Evolutionary conservation across 179 eudicot genomes (phyloP).

Genomic region (Patellifolia procumbens): DNA sequence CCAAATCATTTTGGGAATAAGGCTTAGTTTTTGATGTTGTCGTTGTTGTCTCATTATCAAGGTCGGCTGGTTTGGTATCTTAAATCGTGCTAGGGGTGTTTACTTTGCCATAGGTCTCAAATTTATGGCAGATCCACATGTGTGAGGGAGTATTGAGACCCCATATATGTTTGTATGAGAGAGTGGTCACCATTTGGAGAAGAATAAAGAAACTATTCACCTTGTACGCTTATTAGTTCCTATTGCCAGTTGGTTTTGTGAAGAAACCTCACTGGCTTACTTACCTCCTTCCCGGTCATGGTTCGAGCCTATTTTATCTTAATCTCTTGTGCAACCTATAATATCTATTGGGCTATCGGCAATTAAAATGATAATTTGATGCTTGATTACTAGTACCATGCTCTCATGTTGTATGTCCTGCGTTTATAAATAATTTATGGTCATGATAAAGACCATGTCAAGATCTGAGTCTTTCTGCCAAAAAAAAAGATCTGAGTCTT

Average conservation of each 20-base stretch:
- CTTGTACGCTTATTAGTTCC: neutral
- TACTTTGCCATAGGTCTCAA: neutral
- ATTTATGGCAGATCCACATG: neutral
- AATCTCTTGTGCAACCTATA: neutral
- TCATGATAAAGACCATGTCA: no score
- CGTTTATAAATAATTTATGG: neutral
- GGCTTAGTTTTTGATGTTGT: no score
- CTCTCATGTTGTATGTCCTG: neutral
- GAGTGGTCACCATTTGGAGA: neutral
- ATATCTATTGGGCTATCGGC: neutral
- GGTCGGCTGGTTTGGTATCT: neutral
- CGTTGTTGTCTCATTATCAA: neutral
- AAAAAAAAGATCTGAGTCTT: no score
- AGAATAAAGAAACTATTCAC: neutral
- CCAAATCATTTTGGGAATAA: no score
- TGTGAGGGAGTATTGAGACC: neutral
- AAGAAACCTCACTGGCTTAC: conserved; percentile 1
- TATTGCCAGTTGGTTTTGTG: neutral
- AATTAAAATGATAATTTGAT: neutral
- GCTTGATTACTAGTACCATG: neutral
- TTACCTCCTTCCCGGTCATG: no score
- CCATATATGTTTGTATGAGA: neutral
- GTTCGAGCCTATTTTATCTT: neutral
- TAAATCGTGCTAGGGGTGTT: conserved; percentile 2
- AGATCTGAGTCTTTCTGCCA: no score